A percentile compares a stretch with the other conserved stretches of the same genome.
Conservation (phyloP, 768 basidiomycete genomes). For the Cystobasidium ongulense region DNA sequence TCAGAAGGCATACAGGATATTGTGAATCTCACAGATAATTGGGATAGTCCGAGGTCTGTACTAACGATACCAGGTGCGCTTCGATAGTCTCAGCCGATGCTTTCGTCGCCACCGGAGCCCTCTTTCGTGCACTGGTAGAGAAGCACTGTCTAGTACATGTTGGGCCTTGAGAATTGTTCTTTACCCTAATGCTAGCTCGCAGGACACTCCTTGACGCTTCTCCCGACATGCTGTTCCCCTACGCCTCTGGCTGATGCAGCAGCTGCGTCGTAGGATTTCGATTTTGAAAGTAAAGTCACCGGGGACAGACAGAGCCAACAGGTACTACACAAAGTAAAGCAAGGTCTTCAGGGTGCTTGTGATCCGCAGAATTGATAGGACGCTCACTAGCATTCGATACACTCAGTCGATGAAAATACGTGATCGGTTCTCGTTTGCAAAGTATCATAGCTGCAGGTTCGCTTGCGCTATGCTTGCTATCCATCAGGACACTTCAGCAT, state of each 20-base stretch:
- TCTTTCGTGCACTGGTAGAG: neutral
- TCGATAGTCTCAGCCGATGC: slow-evolving; percentile 1
- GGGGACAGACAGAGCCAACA: no score
- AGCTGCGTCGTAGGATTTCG: neutral
- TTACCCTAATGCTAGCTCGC: neutral
- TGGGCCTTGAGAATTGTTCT: no score
- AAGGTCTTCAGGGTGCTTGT: no score
- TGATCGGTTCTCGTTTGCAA: no score
- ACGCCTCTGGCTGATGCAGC: neutral
- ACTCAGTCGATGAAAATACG: no score
- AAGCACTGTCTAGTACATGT: neutral
- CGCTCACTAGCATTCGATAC: no score
- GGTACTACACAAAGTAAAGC: no score
- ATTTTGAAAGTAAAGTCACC: no score
- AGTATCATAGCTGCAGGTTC: no score
- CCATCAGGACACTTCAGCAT: no score
- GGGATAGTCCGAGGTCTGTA: slow-evolving; percentile 10
- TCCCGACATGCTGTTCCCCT: neutral
- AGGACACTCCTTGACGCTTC: neutral
- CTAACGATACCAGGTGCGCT: neutral
- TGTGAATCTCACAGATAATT: slow-evolving; percentile 7
- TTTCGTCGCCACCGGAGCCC: neutral
- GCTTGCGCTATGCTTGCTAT: no score
- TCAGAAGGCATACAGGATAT: neutral
- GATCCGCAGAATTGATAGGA: no score